Evolutionary conservation across 805 yeast species (phyloP), one percentile per base, ranked within the genome.

Genomic region (Wickerhamomyces chaumierensis): DNA sequence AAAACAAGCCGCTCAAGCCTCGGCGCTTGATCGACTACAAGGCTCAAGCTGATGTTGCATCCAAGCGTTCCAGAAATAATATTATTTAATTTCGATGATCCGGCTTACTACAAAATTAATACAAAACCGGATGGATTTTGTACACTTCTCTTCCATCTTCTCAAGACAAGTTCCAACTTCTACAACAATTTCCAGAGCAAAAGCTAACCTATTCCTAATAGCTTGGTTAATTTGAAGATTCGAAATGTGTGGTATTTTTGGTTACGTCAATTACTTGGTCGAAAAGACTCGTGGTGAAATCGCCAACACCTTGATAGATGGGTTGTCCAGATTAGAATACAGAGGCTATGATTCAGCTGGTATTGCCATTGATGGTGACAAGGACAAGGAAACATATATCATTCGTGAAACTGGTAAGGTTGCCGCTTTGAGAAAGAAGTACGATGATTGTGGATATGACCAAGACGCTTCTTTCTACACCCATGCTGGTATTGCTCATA

Each of bases 311-410:
- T 73, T 92, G 48, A 72, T 90, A 37, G 96, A 87, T 53, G 95
- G 95, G 46, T 69, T 81, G 42, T 77, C 74, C 53, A 78, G 94
- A 56, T 73, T 92, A 53, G 99, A 92, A 63, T 92, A 92, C 66
- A 81, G 99, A 65, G 99, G 99, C 34, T 92, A 92, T 55, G 99
- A 92, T 63, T 88, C 97, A 17, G 81, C 96, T 18, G 99, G 99
- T 56, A 69, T 92, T 43, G 96, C 97, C 47, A 74, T 92, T 47
- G 96, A 88, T 62, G 96, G 95, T 43, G 94, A 85, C 59, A 71
- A 69, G 41, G 70, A 75, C 42, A 78, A 76, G 48, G 78, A 84
- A 50, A 78, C 82, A 41, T 63, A 75, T 44, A 72, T 90, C 47
- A 78, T 75, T 67, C 85, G 83, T 62, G 82, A 83, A 60, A 86